Base-by-base conservation (phyloP, 2,329 filamentous ascomycete genomes). In the Escovopsis weberi region DNA sequence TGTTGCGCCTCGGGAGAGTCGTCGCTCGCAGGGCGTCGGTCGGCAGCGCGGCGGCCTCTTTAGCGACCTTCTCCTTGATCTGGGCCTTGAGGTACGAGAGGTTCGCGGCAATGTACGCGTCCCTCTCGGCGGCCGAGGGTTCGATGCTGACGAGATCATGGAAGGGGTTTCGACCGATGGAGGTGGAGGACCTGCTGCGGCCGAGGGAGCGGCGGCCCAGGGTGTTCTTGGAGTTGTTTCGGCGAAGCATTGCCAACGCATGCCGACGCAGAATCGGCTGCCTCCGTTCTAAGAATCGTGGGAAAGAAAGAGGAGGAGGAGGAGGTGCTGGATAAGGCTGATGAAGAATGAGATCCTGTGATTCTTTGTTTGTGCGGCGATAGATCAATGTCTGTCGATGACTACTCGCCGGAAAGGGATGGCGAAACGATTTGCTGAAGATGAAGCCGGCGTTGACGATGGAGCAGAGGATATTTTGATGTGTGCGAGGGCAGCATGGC, bases 61-160 rank as follows among this genome's bases (percentile, higher is more conserved):
- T 35, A 2, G 38, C 48, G 4, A 44, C 60, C 11, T 64, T 61
- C 33, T 63, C 60, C 40, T 64, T 64, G n/a, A 72, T 62, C 42
- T 65, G 64, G 15, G 73, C 70, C 45, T 70, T 66, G 6, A 62
- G 56, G 53, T 74, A 83, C 2, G 80, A 80, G 51, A 78, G 63
- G 32, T 65, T 62, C 7, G 80, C 80, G 19, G 80, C 79, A 34
- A 72, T 67, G 34, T 75, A 70, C 7, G 80, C 80, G 56, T 82
- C 74, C 42, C 73, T 65, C 39, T 72, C 67, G 2, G 72, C 71
- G 4, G 61, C 56, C 10, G 57, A 59, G 1, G 69, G 68, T 49
- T 68, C 61, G 37, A 77, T 70, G 40, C 68, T 62, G 40, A 72
- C 64, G 18, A 72, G 57, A 1, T 49, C 45, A 45, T 62, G 59